Percentiles rank a stretch among this genome's conserved stretches.
Evolutionary conservation across 352 stramenopile genomes (phyloP).

Genomic region (Halophytophthora batemanensis): DNA sequence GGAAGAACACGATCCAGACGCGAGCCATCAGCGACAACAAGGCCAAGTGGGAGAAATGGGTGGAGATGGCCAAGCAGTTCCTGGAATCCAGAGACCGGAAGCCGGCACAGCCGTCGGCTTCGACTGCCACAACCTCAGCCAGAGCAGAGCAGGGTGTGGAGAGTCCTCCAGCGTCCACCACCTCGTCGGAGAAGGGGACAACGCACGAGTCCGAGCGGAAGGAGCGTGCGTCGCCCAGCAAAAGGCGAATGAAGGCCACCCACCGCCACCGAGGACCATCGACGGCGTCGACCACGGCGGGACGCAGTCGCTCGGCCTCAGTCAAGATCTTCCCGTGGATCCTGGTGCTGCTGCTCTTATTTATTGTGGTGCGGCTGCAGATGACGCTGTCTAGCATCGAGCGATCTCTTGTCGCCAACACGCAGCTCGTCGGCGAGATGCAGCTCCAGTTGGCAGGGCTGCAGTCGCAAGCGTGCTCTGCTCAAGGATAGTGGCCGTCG

Average conservation of each 20-base stretch:
- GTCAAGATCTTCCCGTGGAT: constrained; percentile 70
- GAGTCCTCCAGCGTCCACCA: constrained; percentile 18
- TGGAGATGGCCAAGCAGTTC: constrained; percentile 57
- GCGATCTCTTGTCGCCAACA: constrained; percentile 38
- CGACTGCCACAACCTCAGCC: too few species aligned
- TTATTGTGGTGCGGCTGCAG: constrained; percentile 60
- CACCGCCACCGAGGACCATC: constrained; percentile 18
- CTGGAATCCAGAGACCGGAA: constrained; percentile 18
- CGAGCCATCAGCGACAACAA: constrained; percentile 74
- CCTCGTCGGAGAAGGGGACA: constrained; percentile 18
- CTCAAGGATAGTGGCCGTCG: constrained; percentile 19
- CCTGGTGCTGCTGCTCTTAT: constrained; percentile 54
- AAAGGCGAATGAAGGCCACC: constrained; percentile 15
- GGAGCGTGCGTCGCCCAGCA: constrained; percentile 9
- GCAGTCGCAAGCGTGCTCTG: constrained; percentile 18
- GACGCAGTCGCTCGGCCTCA: constrained; percentile 10
- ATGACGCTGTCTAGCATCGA: constrained; percentile 62
- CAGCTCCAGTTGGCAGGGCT: constrained; percentile 24
- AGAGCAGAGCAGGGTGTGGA: constrained; percentile 4
- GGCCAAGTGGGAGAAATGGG: constrained; percentile 68
- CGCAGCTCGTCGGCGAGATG: constrained; percentile 31
- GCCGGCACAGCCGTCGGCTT: background rate
- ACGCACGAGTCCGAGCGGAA: constrained; percentile 10
- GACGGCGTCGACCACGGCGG: constrained; percentile 6
- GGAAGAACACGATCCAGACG: constrained; percentile 76